A percentile compares a stretch with the other conserved stretches of the same genome.
phyloP scores from a whole-genome alignment of 768 basidiomycete species.

The Phlebiopsis flavidoalba region DNA sequence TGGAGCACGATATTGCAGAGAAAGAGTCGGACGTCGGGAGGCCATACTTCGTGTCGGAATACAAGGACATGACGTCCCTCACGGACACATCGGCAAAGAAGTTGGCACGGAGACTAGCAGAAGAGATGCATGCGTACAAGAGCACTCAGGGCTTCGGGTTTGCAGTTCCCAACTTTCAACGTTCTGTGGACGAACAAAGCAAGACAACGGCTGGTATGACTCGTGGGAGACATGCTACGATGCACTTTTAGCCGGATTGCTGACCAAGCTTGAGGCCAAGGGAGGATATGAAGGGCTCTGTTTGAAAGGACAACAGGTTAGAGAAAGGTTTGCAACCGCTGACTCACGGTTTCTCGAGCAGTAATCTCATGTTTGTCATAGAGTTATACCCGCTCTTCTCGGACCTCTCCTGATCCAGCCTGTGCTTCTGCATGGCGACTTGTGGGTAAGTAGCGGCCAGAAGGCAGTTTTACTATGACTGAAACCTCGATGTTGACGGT shows the following conservation, averaged over 20 bases:
- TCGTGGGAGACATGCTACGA: constrained; percentile 69
- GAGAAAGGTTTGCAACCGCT: constrained; percentile 34
- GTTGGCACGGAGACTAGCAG: constrained; percentile 60
- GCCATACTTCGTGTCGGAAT: constrained; percentile 73
- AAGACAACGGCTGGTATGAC: constrained; percentile 68
- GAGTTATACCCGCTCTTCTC: constrained; percentile 71
- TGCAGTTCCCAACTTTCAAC: constrained; percentile 59
- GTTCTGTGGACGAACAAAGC: constrained; percentile 68
- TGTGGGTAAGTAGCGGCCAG: constrained; percentile 53
- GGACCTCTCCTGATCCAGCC: constrained; percentile 53
- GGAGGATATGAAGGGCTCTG: constrained; percentile 42
- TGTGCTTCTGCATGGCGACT: constrained; percentile 72
- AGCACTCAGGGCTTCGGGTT: constrained; percentile 64
- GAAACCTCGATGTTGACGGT: neutral
- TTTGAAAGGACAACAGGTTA: constrained; percentile 45
- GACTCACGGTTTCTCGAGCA: neutral
- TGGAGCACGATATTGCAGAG: constrained; percentile 21
- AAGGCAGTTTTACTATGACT: neutral
- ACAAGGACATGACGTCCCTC: constrained; percentile 53
- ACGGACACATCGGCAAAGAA: constrained; percentile 38
- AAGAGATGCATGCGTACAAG: constrained; percentile 55
- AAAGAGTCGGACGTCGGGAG: constrained; percentile 28
- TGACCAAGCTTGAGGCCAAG: constrained; percentile 39
- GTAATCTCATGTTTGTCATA: constrained; percentile 19
- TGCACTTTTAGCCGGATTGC: constrained; percentile 54